Evolutionary conservation across 495 filamentous ascomycete species (phyloP).

Genomic region (Penicillium riverlandense): DNA sequence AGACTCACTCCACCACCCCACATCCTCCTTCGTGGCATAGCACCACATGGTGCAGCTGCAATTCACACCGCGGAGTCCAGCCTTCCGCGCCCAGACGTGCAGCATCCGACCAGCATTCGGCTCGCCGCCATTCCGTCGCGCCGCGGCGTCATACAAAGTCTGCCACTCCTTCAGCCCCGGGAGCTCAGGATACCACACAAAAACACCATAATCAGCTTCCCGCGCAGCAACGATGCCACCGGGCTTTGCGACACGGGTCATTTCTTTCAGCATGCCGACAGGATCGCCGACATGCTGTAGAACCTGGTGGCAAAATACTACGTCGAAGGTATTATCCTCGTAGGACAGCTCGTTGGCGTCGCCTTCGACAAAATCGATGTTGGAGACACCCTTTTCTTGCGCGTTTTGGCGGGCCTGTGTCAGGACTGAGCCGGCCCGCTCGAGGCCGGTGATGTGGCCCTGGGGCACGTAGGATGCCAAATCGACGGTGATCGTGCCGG

Average conservation of each 20-base stretch:
- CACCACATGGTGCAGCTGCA: conserved; percentile 36
- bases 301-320: conserved; percentile 49
- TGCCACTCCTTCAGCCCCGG: conserved; percentile 33
- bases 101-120: conserved; percentile 43
- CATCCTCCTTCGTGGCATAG: conserved; percentile 37
- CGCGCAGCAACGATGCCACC: conserved; percentile 48
- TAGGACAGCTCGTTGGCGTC: conserved; percentile 39
- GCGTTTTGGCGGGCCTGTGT: conserved; percentile 27
- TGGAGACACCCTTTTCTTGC: conserved; percentile 26
- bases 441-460: conserved; percentile 40
- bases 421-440: conserved; percentile 25
- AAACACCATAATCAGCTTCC: conserved; percentile 34
- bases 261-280: conserved; percentile 35
- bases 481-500: conserved; percentile 49
- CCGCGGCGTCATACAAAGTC: conserved; percentile 29
- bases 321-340: conserved; percentile 45
- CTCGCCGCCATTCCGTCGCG: conserved; percentile 34
- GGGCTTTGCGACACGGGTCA: conserved; percentile 39
- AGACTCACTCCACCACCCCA: conserved; percentile 35
- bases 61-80: conserved; percentile 36
- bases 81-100: conserved; percentile 42
- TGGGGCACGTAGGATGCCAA: conserved; percentile 39
- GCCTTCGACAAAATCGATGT: conserved; percentile 38
- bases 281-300: conserved; percentile 43
- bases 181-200: conserved; percentile 40